These are phyloP conservation scores for Trichothecium sympodiale DNA, from an alignment of 2,329 filamentous ascomycete species.

Conservation along the genomic window DNA sequence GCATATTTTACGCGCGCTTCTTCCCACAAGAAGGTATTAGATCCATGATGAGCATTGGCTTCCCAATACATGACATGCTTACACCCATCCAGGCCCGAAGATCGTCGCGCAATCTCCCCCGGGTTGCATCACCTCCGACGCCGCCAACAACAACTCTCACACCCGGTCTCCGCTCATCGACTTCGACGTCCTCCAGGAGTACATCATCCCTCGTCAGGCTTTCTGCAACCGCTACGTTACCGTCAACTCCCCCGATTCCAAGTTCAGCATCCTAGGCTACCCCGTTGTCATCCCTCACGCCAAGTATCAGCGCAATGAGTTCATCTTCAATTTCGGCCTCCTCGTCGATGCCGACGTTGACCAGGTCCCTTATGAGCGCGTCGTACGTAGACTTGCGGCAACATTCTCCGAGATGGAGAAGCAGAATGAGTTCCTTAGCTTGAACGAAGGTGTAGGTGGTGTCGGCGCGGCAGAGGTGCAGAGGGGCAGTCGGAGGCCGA, in stretches of 20 bases:
- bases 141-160: neutral
- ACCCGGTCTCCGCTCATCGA: constrained; percentile 55
- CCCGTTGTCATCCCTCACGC: constrained; percentile 78
- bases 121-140: constrained; percentile 44
- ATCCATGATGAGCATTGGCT: constrained; percentile 3
- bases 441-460: constrained; percentile 30
- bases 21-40: constrained; percentile 55
- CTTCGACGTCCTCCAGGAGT: constrained; percentile 79
- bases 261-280: constrained; percentile 73
- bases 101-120: constrained; percentile 52
- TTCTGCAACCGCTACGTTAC: constrained; percentile 89
- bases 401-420: constrained; percentile 86
- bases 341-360: constrained; percentile 59
- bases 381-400: constrained; percentile 75
- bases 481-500: constrained; percentile 43
- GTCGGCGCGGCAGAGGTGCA: constrained; percentile 30
- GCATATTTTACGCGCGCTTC: constrained; percentile 61
- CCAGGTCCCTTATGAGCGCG: constrained; percentile 68
- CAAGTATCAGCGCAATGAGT: constrained; percentile 84
- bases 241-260: constrained; percentile 58
- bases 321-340: constrained; percentile 96
- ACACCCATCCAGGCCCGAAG: constrained; percentile 38
- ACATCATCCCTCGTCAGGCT: constrained; percentile 88
- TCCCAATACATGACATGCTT: neutral
- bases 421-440: constrained; percentile 73